A percentile compares a stretch with the other conserved stretches of the same genome.
These are phyloP conservation scores for Solidago caesia DNA, from an alignment of 129 eudicot species.

Conservation along the genomic window DNA sequence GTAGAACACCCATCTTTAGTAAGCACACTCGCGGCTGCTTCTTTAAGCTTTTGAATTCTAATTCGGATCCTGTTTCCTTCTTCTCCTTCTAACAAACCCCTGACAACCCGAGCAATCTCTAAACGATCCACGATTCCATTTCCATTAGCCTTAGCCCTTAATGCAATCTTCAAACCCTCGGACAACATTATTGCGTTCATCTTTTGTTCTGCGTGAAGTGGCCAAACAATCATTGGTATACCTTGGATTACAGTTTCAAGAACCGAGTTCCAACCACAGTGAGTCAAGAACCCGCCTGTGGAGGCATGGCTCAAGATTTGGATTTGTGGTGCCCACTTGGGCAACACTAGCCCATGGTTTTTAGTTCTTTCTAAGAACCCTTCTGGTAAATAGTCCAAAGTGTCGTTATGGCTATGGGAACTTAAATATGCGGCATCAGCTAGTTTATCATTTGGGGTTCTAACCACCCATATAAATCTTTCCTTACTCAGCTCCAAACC, in stretches of 20 bases:
- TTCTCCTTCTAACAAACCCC: constrained; percentile 48
- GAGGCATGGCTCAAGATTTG: constrained; percentile 47
- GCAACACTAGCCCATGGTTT: constrained; percentile 38
- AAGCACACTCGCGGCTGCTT: constrained; percentile 33
- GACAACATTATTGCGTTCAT: constrained; percentile 49
- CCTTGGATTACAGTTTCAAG: constrained; percentile 49
- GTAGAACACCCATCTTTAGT: constrained; percentile 47
- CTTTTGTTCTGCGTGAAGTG: constrained; percentile 61
- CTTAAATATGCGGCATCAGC: constrained; percentile 34
- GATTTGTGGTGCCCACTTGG: constrained; percentile 61
- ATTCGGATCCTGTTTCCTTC: constrained; percentile 39
- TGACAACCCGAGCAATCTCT: constrained; percentile 40
- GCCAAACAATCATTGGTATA: constrained; percentile 58
- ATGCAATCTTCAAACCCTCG: constrained; percentile 40
- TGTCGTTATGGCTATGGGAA: constrained; percentile 8
- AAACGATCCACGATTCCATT: constrained; percentile 43
- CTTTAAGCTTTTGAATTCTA: constrained; percentile 38
- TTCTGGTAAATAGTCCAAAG: constrained; percentile 41
- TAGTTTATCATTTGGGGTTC: constrained; percentile 41
- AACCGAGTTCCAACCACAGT: constrained; percentile 66
- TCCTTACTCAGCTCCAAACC: constrained; percentile 65
- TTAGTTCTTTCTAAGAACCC: constrained; percentile 50
- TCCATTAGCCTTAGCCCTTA: constrained; percentile 30
- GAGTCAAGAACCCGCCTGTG: constrained; percentile 56
- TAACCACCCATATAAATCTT: constrained; percentile 57